phyloP scores from a whole-genome alignment of 257 asterid species.

The Solanum sejunctum region DNA sequence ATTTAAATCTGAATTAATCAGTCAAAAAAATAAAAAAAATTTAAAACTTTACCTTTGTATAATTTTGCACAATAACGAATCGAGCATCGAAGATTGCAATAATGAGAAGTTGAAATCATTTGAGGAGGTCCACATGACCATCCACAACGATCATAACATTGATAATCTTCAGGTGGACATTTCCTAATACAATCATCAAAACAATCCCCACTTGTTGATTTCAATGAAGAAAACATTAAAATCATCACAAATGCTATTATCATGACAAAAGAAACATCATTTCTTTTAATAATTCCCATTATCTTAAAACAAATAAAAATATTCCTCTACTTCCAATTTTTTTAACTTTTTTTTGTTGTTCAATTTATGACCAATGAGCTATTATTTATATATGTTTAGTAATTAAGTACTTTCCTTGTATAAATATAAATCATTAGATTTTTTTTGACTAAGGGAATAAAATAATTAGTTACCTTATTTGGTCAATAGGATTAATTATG shows the following conservation, averaged over 20 bases:
- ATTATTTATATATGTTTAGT: background rate
- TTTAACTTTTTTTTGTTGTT: background rate
- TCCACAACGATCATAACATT: background rate
- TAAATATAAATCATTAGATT: background rate
- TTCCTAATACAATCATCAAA: background rate
- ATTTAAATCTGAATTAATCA: background rate
- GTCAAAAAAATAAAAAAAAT: accelerated
- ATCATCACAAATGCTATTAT: background rate
- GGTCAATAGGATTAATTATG: background rate
- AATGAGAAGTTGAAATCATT: background rate
- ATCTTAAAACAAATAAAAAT: background rate
- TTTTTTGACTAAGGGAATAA: background rate
- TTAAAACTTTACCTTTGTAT: background rate
- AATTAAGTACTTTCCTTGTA: background rate
- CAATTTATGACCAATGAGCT: background rate
- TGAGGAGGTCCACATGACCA: background rate
- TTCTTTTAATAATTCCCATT: background rate
- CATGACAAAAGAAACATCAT: background rate
- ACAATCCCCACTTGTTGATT: background rate
- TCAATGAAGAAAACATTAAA: background rate
- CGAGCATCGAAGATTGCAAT: background rate
- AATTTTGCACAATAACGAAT: background rate
- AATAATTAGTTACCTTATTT: background rate
- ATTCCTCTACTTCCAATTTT: background rate
- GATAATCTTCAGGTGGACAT: background rate